Evolutionary conservation across 2,329 filamentous ascomycete genomes (phyloP), one percentile per base, ranked within the genome.

Genomic region (Nannizziopsis arthrosporioides): DNA sequence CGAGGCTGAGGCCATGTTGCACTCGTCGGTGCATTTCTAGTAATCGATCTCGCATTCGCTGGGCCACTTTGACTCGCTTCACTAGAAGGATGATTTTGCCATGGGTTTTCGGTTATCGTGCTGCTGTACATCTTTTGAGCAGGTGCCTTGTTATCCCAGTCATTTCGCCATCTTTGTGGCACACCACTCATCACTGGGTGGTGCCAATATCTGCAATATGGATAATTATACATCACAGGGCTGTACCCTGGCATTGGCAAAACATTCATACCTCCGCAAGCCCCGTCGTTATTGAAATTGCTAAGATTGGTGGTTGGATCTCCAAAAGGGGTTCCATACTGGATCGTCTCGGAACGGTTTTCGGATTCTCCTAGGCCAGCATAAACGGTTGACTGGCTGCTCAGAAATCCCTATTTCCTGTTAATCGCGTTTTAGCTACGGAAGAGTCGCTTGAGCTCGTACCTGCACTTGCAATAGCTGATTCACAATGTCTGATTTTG

Each of bases 381-480:
- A 30, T 37, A 22, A 6, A 37, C 19, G 17, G 2, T 42, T 17
- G 27, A 1, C 22, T 42, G 42, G 12, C 39, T 44, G 12, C 34
- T 17, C 5, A 49, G 12, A 18, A 49, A 12, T 17, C 47, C 47
- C 47, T 49, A 35, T 42, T 12, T 35, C 10, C 27, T 10, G 22
- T 46, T 34, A 46, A 30, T 14, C n/a, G 15, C 10, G 22, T 27
- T 11, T 36, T 14, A 14, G 2, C 11, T 36, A 34, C 22, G 6
- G 14, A 5, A 15, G 11, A 11, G 5, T 27, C 35, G 9, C 19
- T 1, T 12, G 8, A 15, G 17, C 5, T 7, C 52, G 14, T 49
- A 56, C 54, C 40, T 54, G 53, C 41, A 42, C 53, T 17, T 48
- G 46, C 27, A 56, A 43, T 40, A 62, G 48, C 51, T 59, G 44